Percentiles rank a stretch among this genome's conserved stretches.
phyloP scores from a whole-genome alignment of 495 filamentous ascomycete species.

The Aspergillus asperescens region DNA sequence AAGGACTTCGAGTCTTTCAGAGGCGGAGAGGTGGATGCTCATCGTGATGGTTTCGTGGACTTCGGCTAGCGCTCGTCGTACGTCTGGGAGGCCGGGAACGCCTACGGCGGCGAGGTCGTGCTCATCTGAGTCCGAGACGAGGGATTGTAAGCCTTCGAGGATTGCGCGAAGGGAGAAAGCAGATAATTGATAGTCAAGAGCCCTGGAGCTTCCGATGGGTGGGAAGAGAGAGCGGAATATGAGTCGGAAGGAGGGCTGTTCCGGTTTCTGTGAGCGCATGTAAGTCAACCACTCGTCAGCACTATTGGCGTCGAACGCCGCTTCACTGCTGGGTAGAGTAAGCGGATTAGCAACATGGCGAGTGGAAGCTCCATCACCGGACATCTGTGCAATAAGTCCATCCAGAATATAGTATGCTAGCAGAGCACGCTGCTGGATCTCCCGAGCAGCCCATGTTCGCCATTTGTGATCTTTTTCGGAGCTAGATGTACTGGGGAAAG shows the following conservation, averaged over 20 bases:
- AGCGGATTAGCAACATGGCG: conserved; percentile 43
- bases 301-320: conserved; percentile 38
- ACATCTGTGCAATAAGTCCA: conserved; percentile 44
- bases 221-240: conserved; percentile 42
- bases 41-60: conserved; percentile 38
- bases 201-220: conserved; percentile 27
- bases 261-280: conserved; percentile 29
- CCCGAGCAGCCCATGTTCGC: conserved; percentile 42
- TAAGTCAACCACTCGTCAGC: conserved; percentile 41
- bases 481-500: conserved; percentile 26
- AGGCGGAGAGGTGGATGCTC: conserved; percentile 34
- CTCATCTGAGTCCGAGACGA: conserved; percentile 39
- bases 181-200: conserved; percentile 37
- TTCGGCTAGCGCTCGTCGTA: conserved; percentile 38
- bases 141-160: conserved; percentile 43
- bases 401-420: conserved; percentile 46
- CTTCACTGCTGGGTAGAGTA: conserved; percentile 37
- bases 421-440: conserved; percentile 44
- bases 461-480: conserved; percentile 40
- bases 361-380: conserved; percentile 39
- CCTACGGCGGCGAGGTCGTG: conserved; percentile 36
- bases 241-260: conserved; percentile 36
- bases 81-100: conserved; percentile 37
- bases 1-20: conserved; percentile 39
- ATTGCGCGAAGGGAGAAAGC: conserved; percentile 41